Evolutionary conservation across 345 rosid species (phyloP).

Genomic region (Orychophragmus violaceus): DNA sequence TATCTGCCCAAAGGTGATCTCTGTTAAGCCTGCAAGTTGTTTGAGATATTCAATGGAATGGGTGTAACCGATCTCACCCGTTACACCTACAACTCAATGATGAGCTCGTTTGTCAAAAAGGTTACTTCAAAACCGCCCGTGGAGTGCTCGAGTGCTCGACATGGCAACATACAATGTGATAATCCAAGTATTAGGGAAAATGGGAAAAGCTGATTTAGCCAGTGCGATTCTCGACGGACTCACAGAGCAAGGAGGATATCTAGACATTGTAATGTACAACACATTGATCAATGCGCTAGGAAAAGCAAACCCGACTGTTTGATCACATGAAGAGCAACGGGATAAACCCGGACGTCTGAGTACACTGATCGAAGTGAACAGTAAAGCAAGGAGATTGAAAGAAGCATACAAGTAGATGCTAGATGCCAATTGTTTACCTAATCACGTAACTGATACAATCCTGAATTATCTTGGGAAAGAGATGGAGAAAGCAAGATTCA

Average conservation of each 20-base stretch:
- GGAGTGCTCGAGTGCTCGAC: constrained; percentile 51
- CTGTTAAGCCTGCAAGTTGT: constrained; percentile 82
- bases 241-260: constrained; percentile 69
- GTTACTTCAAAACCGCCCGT: constrained; percentile 64
- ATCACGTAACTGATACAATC: no score
- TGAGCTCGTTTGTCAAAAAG: constrained; percentile 87
- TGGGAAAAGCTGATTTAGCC: constrained; percentile 82
- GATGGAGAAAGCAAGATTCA: no score
- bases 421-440: no score
- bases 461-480: no score
- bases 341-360: constrained; percentile 76
- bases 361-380: constrained; percentile 74
- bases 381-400: constrained; percentile 65
- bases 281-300: constrained; percentile 76
- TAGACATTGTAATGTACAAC: constrained; percentile 87
- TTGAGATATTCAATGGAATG: constrained; percentile 63
- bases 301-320: constrained; percentile 51
- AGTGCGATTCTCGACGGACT: constrained; percentile 56
- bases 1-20: constrained; percentile 76
- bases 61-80: constrained; percentile 48
- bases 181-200: constrained; percentile 79
- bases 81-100: constrained; percentile 73
- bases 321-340: constrained; percentile 70
- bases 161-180: constrained; percentile 77
- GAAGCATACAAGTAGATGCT: no score